Evolutionary conservation across 768 basidiomycete species (phyloP), one percentile per base, ranked within the genome.

Genomic region (Sarcodon sp.): DNA sequence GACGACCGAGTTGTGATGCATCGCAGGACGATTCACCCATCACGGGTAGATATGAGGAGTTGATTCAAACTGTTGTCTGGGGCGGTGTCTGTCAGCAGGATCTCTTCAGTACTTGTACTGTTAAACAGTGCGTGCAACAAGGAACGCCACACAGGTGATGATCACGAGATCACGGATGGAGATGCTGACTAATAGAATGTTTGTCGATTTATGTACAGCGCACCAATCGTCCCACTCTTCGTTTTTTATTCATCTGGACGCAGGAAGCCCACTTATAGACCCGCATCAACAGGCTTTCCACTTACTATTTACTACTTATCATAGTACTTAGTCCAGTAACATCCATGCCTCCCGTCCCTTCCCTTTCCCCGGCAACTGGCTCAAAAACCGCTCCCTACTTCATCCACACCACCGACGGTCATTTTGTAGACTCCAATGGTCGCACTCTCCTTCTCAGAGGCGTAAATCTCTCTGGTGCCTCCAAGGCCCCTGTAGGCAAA

Each of bases 401-500:
- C 59, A 66, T 85, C 45, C 83, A 83, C 65, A 88, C 87, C 31
- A 62, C 75, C 12, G 66, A 75, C 46, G 76, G 74, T 54, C 72
- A 76, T 46, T 90, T 90, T 57, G 76, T 88, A 57, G 87, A 90
- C 64, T 71, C 71, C 47, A 62, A 69, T 46, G 85, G 88, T 16
- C 78, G 90, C 43, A 83, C 83, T 0, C 64, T 94, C 15, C 69
- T 97, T 12, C 70, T 99, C 0, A 79, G 94, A 47, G 96, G 96
- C n/a, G 87, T 97, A 39, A 99, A 99, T 62, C 76, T 98, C 43
- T 84, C 88, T 10, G 89, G 89, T 7, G 80, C 89, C 1, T 77
- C 83, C 43, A 99, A 99, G 60, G 80, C 85, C 0, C 93, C 94
- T 0, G 59, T 79, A 0, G 77, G 71, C 43, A 72, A 77, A 48